Percentiles rank a stretch among this genome's conserved stretches.
Evolutionary conservation across 768 basidiomycete genomes (phyloP).

Genomic region (Amyloporia xantha): DNA sequence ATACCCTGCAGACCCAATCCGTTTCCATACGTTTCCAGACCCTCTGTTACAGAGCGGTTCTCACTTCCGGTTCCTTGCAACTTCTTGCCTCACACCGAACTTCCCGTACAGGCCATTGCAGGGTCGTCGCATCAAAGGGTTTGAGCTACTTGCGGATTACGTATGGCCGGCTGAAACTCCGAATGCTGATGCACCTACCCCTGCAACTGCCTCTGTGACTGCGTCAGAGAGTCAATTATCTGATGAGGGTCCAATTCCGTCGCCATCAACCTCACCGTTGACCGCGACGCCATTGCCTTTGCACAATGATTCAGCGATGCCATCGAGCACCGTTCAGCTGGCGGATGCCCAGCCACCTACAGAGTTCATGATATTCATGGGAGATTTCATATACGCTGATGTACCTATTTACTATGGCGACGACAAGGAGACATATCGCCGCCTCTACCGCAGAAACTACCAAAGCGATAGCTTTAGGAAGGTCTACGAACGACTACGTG

Average conservation of each 20-base stretch:
- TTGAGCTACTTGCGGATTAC: conserved; percentile 55
- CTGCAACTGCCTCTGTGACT: background rate
- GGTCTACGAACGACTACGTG: conserved; percentile 65
- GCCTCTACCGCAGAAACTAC: conserved; percentile 64
- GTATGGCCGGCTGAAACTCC: conserved; percentile 28
- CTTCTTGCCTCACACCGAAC: conserved; percentile 63
- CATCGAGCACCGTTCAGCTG: background rate
- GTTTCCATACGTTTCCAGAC: conserved; percentile 73
- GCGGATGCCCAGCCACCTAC: conserved; percentile 22
- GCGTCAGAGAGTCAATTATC: background rate
- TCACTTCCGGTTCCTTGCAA: conserved; percentile 63
- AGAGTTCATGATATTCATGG: conserved; percentile 64
- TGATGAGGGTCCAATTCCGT: background rate
- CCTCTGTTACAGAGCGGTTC: conserved; percentile 44
- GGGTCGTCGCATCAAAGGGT: conserved; percentile 50
- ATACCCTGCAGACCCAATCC: conserved; percentile 44
- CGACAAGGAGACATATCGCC: conserved; percentile 48
- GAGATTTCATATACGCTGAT: conserved; percentile 75
- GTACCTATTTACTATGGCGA: conserved; percentile 60
- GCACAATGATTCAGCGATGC: background rate
- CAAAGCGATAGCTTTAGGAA: conserved; percentile 57
- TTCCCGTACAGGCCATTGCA: conserved; percentile 63
- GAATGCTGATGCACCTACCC: background rate
- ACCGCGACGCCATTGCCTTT: conserved; percentile 3
- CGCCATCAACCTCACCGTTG: background rate